phyloP scores from a whole-genome alignment of 257 asterid genomes.

The Solanum paucissectum region DNA sequence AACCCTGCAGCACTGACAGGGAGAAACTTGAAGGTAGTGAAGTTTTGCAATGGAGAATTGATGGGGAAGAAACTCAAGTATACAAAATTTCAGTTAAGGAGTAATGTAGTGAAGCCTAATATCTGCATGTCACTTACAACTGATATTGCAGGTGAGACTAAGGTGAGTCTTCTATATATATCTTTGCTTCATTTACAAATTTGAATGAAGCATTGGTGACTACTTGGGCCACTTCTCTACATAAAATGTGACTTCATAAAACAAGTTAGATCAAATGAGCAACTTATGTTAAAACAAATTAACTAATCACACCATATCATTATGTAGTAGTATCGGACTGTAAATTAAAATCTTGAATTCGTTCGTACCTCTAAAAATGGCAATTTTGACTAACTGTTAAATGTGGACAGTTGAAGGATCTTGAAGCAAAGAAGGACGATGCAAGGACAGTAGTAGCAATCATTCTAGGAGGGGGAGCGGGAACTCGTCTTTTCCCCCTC shows the following conservation, averaged over 20 bases:
- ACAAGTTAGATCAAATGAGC: background rate
- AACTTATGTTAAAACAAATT: background rate
- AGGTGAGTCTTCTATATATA: conserved; percentile 41
- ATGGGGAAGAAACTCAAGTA: conserved; percentile 63
- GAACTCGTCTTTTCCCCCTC: conserved; percentile 94
- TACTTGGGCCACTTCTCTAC: background rate
- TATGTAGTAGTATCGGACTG: background rate
- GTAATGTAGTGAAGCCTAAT: conserved; percentile 9
- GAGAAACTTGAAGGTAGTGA: conserved; percentile 27
- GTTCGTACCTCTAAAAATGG: background rate
- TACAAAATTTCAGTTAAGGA: conserved; percentile 22
- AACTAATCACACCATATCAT: background rate
- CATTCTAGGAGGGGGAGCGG: conserved; percentile 97
- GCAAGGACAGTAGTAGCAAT: conserved; percentile 76
- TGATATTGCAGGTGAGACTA: conserved; percentile 59
- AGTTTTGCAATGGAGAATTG: conserved; percentile 55
- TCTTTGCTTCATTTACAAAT: background rate
- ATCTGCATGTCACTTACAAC: conserved; percentile 55
- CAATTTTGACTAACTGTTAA: background rate
- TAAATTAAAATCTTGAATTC: background rate
- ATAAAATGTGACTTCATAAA: background rate
- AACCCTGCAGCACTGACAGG: conserved; percentile 23
- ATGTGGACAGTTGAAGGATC: conserved; percentile 47
- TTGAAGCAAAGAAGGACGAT: conserved; percentile 62
- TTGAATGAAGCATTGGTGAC: background rate